These are phyloP conservation scores for Apophysomyces variabilis DNA, from an alignment of 371 early-diverging fungal genomes.

Conservation along the genomic window DNA sequence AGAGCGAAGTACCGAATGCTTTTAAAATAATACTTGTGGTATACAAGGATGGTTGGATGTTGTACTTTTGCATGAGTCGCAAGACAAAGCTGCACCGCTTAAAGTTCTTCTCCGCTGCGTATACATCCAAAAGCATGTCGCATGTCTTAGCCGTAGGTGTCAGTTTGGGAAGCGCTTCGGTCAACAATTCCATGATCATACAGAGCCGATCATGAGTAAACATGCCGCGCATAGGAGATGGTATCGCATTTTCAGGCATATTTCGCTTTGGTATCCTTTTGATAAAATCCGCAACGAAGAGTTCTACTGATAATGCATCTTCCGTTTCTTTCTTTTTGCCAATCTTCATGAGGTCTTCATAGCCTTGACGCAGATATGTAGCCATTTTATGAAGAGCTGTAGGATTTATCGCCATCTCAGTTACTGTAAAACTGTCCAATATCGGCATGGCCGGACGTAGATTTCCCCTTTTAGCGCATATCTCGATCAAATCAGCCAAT, in stretches of 20 bases:
- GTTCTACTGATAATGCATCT: not conserved
- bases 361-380: not conserved
- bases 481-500: not conserved
- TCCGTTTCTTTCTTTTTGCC: not conserved
- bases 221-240: constrained; percentile 1
- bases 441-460: not conserved
- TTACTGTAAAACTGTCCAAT: not conserved
- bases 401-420: not conserved
- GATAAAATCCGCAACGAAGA: constrained; percentile 17
- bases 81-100: constrained; percentile 1
- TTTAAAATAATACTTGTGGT: constrained; percentile 6
- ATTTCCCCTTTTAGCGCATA: not conserved
- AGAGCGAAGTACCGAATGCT: not conserved
- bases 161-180: not conserved
- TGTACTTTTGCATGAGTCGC: constrained; percentile 13
- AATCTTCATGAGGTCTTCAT: not conserved
- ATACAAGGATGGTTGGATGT: constrained; percentile 17
- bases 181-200: constrained; percentile 13
- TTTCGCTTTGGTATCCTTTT: not conserved
- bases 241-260: not conserved
- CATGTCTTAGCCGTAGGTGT: constrained; percentile 17
- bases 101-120: constrained; percentile 10
- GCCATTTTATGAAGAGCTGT: not conserved
- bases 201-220: constrained; percentile 16
- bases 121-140: constrained; percentile 15